phyloP scores from a whole-genome alignment of 2,329 filamentous ascomycete genomes.

The Phoma sp. region DNA sequence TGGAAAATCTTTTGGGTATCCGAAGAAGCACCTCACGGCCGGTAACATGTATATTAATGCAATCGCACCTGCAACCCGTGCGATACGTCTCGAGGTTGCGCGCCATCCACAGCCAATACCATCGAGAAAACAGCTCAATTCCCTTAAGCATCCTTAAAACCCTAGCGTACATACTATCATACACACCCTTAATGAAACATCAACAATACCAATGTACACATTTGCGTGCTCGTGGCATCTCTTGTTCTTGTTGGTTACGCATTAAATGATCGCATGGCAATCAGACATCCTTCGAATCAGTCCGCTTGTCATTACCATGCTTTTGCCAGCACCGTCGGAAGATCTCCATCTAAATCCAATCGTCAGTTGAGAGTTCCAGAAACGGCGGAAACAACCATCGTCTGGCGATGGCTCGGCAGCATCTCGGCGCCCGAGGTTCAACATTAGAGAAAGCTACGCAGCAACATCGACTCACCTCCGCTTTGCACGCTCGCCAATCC shows the following conservation, averaged over 20 bases:
- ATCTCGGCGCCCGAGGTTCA: constrained; percentile 31
- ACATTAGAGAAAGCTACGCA: constrained; percentile 10
- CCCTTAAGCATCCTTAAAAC: not conserved
- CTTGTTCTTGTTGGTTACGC: not conserved
- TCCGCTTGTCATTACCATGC: constrained; percentile 85
- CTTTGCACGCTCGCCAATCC: constrained; percentile 89
- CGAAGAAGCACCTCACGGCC: constrained; percentile 5
- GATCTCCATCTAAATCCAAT: constrained; percentile 75
- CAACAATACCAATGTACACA: not conserved
- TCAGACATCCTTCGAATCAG: constrained; percentile 74
- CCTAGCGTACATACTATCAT: constrained; percentile 12
- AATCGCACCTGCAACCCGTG: not conserved
- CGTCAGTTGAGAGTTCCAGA: not conserved
- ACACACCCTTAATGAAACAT: constrained; percentile 10
- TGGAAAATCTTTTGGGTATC: not conserved
- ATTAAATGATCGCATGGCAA: not conserved
- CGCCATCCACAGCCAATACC: not conserved
- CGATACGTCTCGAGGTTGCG: not conserved
- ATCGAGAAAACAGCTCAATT: not conserved
- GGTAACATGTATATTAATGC: not conserved
- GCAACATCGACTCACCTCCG: constrained; percentile 71
- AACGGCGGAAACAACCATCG: not conserved
- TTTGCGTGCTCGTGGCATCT: not conserved
- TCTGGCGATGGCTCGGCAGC: constrained; percentile 32
- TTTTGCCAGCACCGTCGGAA: constrained; percentile 93